Evolutionary conservation across 257 asterid species (phyloP).

Genomic region (Solanum chaucha): DNA sequence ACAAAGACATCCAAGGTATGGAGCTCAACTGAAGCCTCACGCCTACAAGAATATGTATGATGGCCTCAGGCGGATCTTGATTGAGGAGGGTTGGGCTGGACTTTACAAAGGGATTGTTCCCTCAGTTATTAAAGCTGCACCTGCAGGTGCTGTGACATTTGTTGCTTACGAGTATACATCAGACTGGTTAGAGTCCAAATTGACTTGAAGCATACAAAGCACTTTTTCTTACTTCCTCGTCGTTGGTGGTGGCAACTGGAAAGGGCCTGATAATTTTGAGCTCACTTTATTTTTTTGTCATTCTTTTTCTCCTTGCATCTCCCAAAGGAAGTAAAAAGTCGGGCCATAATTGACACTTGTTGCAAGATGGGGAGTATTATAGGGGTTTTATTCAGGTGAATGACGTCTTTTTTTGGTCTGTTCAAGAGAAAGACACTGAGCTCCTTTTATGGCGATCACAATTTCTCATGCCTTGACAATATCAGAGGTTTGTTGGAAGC

Average conservation of each 20-base stretch:
- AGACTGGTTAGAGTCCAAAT: constrained; percentile 59
- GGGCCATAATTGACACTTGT: not conserved
- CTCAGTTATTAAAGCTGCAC: constrained; percentile 87
- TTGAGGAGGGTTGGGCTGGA: constrained; percentile 65
- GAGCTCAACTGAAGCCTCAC: constrained; percentile 69
- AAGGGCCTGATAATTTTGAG: not conserved
- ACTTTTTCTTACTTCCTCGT: not conserved
- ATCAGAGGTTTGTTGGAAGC: not conserved
- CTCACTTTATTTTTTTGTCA: not conserved
- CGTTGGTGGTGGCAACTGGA: not conserved
- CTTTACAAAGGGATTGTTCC: constrained; percentile 93
- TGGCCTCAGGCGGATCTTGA: constrained; percentile 43
- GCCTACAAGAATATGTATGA: constrained; percentile 70
- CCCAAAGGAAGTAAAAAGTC: not conserved
- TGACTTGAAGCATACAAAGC: constrained; percentile 25
- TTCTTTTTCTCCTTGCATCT: constrained; percentile 4
- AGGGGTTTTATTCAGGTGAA: not conserved
- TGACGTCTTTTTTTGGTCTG: not conserved
- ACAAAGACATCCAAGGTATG: constrained; percentile 70
- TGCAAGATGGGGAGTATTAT: not conserved
- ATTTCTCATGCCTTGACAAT: not conserved
- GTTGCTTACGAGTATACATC: constrained; percentile 75
- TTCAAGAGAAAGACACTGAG: not conserved
- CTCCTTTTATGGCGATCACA: not conserved
- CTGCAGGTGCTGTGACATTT: constrained; percentile 96